Base-by-base conservation (phyloP, 768 basidiomycete species). In the Amanita thiersii region DNA sequence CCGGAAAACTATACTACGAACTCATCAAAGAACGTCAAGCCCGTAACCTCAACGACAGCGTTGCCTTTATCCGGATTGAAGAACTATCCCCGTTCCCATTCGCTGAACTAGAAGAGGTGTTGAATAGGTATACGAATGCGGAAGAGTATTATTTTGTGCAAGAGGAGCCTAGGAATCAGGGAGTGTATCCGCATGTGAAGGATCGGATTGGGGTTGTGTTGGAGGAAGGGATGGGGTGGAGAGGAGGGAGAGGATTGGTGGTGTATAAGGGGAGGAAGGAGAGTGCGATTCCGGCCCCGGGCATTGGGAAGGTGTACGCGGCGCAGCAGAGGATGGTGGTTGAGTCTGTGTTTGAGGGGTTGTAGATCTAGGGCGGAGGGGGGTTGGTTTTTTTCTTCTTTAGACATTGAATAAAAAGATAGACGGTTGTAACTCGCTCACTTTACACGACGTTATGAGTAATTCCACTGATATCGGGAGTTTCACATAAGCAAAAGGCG, bases 11-110 rank as follows among this genome's bases (percentile, higher is more conserved):
- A 1, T 94, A 88, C 62, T 93, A 93, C 60, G 88, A 92, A 15
- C 76, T 94, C 10, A 61, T 73, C 47, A 86, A 83, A 48, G 77
- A 83, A 43, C 77, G 88, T 5, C 61, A 75, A 25, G 58, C 67
- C 3, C 66, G 63, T 12, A 63, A 63, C 1, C 56, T 81, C 5
- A 61, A 69, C 11, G 65, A 68, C 33, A 52, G 59, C 0, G 73
- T 90, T 1, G 82, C 83, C 0, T 64, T 93, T 41, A 60, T 90
- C 21, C 76, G 86, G n/a, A 52, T 90, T 31, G 88, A 94, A 54
- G 91, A 93, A 55, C 67, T 94, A 2, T 76, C 80, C 5, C 92
- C 91, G 0, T 94, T 96, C 75, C 91, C 92, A 0, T 90, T 87
- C 57, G 43, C 55, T 0, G 62, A 64, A 17, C 61, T 92, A 0